phyloP scores from a whole-genome alignment of 164 flowering plant genomes.

The Kingdonia uniflora region DNA sequence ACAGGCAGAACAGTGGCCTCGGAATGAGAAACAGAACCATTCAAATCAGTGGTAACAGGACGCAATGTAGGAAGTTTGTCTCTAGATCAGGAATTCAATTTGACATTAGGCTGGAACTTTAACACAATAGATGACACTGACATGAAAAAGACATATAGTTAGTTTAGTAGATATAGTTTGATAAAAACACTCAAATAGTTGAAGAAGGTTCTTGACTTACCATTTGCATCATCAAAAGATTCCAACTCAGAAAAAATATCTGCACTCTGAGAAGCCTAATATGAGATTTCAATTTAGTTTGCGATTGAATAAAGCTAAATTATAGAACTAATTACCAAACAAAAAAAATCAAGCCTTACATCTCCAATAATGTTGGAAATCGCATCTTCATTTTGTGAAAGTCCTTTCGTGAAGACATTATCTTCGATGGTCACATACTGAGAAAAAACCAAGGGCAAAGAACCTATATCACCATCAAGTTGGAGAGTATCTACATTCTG shows the following conservation, averaged over 20 bases:
- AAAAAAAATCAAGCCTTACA: conserved; percentile 8
- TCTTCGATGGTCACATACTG: too few species aligned
- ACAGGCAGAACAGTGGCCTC: conserved; percentile 7
- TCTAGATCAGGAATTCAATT: not conserved
- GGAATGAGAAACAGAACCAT: conserved; percentile 5
- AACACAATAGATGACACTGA: conserved; percentile 8
- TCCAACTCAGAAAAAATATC: conserved; percentile 24
- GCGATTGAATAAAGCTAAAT: not conserved
- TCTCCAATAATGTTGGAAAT: conserved; percentile 8
- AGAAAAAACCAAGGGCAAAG: conserved; percentile 1
- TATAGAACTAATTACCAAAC: not conserved
- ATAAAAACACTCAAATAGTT: not conserved
- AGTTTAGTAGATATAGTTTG: not conserved
- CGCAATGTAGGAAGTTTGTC: conserved; percentile 9
- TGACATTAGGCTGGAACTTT: conserved; percentile 10
- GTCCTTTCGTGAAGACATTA: not conserved
- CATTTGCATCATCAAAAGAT: conserved; percentile 18
- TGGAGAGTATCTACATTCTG: conserved; percentile 3
- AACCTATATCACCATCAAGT: conserved; percentile 6
- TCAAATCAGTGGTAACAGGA: conserved; percentile 6
- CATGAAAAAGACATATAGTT: not conserved
- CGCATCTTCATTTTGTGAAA: conserved; percentile 5
- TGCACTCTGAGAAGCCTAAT: conserved; percentile 23
- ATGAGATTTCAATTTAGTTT: not conserved
- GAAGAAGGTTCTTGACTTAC: conserved; percentile 15